Conservation (phyloP, 2,329 filamentous ascomycete species). For the Leptographium flavum region DNA sequence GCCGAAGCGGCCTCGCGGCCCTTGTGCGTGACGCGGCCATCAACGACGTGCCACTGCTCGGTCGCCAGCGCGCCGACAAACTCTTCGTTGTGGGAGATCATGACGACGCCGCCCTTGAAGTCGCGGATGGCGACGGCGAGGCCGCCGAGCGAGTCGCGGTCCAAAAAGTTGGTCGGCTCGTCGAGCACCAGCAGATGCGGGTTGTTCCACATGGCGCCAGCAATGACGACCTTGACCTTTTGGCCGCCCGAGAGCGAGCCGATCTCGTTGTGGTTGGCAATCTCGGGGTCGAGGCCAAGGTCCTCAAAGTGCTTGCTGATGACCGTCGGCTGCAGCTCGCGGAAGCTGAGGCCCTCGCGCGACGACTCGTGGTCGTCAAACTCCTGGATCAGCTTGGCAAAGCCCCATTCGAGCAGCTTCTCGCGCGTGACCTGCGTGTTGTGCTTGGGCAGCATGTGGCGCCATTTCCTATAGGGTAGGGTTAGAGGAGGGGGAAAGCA, state of each 20-base stretch:
- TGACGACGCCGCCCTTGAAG: conserved; percentile 95
- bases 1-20: conserved; percentile 59
- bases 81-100: conserved; percentile 99
- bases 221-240: conserved; percentile 97
- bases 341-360: conserved; percentile 95
- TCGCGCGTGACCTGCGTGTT: conserved; percentile 90
- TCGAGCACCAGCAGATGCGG: conserved; percentile 93
- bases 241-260: conserved; percentile 90
- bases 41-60: conserved; percentile 90
- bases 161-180: conserved; percentile 98
- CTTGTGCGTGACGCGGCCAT: conserved; percentile 75
- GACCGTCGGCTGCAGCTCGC: conserved; percentile 78
- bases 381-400: conserved; percentile 88
- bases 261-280: conserved; percentile 98
- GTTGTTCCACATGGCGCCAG: conserved; percentile 97
- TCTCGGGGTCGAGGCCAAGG: conserved; percentile 88
- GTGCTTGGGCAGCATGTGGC: conserved; percentile 73
- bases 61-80: conserved; percentile 92
- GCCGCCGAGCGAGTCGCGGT: conserved; percentile 91
- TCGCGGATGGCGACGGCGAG: conserved; percentile 95
- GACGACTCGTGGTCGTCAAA: conserved; percentile 98
- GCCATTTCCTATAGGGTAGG: conserved; percentile 60
- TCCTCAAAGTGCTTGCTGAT: conserved; percentile 99
- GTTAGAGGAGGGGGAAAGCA: conserved; percentile 9
- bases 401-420: conserved; percentile 73